These are phyloP conservation scores for Xerocomus spinulosus DNA, from an alignment of 768 basidiomycete genomes.

Conservation along the genomic window DNA sequence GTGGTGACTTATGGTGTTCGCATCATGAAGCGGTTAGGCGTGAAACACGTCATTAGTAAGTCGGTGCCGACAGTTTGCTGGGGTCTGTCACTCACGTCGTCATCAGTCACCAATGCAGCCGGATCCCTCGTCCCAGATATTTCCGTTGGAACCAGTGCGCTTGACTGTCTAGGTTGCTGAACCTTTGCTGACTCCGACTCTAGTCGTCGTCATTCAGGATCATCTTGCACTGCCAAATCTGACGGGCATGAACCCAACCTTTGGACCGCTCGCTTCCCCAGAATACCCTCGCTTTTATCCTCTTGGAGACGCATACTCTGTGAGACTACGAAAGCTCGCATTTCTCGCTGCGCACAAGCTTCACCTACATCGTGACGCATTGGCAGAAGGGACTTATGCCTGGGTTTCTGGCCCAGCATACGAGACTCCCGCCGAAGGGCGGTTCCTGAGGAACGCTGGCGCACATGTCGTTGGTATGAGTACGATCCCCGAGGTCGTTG, in stretches of 20 bases:
- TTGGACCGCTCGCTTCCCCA: slow-evolving; percentile 62
- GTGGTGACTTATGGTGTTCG: slow-evolving; percentile 77
- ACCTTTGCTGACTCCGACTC: slow-evolving; percentile 4
- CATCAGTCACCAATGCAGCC: slow-evolving; percentile 80
- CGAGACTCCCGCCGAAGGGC: slow-evolving; percentile 83
- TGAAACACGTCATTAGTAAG: slow-evolving; percentile 72
- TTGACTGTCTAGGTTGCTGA: neutral
- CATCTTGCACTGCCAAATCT: slow-evolving; percentile 79
- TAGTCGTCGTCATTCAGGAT: slow-evolving; percentile 82
- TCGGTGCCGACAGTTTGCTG: slow-evolving; percentile 3
- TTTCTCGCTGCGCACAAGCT: slow-evolving; percentile 71
- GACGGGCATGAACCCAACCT: slow-evolving; percentile 72
- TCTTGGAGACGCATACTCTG: slow-evolving; percentile 79
- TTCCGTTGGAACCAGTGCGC: slow-evolving; percentile 76
- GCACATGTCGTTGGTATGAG: slow-evolving; percentile 95
- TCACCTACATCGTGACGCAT: slow-evolving; percentile 44
- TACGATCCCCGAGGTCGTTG: slow-evolving; percentile 85
- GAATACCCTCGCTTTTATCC: slow-evolving; percentile 74
- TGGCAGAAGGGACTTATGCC: slow-evolving; percentile 82
- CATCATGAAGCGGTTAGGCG: slow-evolving; percentile 72
- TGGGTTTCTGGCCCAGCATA: slow-evolving; percentile 92
- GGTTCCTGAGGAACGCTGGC: slow-evolving; percentile 66
- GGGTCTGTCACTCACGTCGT: slow-evolving; percentile 1
- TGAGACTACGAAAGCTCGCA: slow-evolving; percentile 59
- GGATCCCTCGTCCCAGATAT: slow-evolving; percentile 73